Base-by-base conservation (phyloP, 2,329 filamentous ascomycete genomes). In the Elsinoe necatrix region DNA sequence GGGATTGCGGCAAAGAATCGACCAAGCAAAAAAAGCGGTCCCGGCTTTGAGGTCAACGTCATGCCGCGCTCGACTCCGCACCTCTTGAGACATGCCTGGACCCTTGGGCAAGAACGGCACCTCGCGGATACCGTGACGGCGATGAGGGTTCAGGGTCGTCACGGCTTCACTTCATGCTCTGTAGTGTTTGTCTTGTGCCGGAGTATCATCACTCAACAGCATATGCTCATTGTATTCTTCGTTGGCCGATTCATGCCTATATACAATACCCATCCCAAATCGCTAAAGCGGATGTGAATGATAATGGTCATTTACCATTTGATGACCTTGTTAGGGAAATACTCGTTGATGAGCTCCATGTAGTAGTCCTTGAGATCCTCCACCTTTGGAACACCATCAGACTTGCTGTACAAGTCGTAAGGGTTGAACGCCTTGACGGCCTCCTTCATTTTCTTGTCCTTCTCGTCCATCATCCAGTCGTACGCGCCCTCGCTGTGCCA, bases 391-490 rank as follows among this genome's bases (percentile, higher is more conserved):
- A 89, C 78, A 21, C 82, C 87, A 65, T 95, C 89, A 64, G 84
- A 90, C 83, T 95, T 95, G 75, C 86, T 92, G 75, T 95, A 95
- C 54, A 95, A 68, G 68, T 95, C 90, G 65, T 95, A 95, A 0
- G 89, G 89, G 69, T 95, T 95, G 73, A 95, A 95, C 0, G 87
- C 88, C 70, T 82, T 80, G 51, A 95, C 89, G 7, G 89, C 89
- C 67, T 82, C 81, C 64, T 95, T 74, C 84, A 95, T 90, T 65
- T 80, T 78, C 70, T 85, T 74, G 65, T 95, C 90, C 68, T 90
- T 85, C 59, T 86, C 83, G 69, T 85, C 80, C 89, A 95, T 95
- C 70, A 95, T 80, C 72, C 89, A 82, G 59, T 73, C 72, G 73
- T 95, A 95, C 5, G 87, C 89, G 56, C 85, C 85, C 69, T 86